Evolutionary conservation across 306 rosid genomes (phyloP).

Genomic region (Cicer cuneatum): DNA sequence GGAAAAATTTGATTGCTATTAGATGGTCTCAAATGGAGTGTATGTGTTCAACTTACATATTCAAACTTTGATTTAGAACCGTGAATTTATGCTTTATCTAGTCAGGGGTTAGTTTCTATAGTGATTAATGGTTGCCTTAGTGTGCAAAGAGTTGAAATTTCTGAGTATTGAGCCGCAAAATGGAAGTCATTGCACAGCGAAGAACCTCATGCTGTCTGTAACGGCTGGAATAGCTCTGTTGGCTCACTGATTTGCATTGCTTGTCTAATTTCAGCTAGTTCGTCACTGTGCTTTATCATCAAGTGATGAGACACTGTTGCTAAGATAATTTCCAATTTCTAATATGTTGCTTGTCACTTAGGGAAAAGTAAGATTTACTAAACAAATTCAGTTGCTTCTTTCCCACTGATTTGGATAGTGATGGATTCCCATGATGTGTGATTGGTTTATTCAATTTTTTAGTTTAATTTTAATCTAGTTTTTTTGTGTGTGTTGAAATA

Average conservation of each 20-base stretch:
- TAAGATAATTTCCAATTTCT: background rate
- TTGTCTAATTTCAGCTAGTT: background rate
- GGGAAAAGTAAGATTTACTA: background rate
- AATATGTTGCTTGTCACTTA: background rate
- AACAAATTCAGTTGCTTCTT: background rate
- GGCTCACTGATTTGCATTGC: background rate
- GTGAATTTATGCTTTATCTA: no score
- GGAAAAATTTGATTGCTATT: no score
- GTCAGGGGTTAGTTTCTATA: no score
- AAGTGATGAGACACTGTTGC: background rate
- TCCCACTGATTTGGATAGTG: background rate
- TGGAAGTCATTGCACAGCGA: no score
- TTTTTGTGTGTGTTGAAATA: background rate
- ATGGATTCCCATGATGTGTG: background rate
- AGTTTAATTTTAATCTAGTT: background rate
- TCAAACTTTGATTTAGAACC: no score
- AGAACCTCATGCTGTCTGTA: background rate
- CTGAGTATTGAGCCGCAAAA: background rate
- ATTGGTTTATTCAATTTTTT: background rate
- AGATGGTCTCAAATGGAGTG: no score
- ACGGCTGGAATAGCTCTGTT: background rate
- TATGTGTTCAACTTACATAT: no score
- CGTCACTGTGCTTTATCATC: background rate
- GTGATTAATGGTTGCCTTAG: background rate
- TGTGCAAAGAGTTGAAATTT: constrained; percentile 6